Conservation (phyloP, 371 early-diverging fungal genomes). For the Hamiltosporidium tvaerminnensis region DNA sequence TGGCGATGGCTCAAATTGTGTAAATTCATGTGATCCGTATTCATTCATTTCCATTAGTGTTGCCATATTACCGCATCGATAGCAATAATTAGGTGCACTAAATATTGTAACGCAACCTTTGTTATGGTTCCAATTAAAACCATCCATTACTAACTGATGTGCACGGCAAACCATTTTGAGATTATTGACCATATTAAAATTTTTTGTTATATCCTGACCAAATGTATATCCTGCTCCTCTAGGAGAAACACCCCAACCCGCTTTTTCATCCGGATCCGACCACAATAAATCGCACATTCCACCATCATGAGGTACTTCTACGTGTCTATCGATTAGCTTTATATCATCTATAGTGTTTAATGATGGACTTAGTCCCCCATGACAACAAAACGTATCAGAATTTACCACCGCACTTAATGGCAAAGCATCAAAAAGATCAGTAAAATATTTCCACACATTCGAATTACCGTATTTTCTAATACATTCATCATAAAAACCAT, state of each 20-base stretch:
- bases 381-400: constrained; percentile 83
- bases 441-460: constrained; percentile 91
- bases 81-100: constrained; percentile 96
- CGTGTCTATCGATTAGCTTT: constrained; percentile 75
- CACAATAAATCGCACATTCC: constrained; percentile 92
- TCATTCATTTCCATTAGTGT: constrained; percentile 85
- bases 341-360: constrained; percentile 90
- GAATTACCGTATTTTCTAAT: constrained; percentile 87
- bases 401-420: constrained; percentile 84
- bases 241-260: constrained; percentile 91
- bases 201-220: constrained; percentile 74
- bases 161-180: constrained; percentile 84
- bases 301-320: constrained; percentile 95
- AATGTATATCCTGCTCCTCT: constrained; percentile 95
- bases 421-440: constrained; percentile 90
- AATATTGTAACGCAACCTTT: constrained; percentile 94
- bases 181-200: constrained; percentile 88
- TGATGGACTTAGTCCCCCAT: constrained; percentile 92
- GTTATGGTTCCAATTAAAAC: constrained; percentile 87
- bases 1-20: constrained; percentile 89
- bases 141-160: constrained; percentile 98
- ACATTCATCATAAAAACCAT: constrained; percentile 98
- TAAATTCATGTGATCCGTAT: constrained; percentile 56
- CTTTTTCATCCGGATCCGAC: constrained; percentile 94
- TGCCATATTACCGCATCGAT: constrained; percentile 93